Evolutionary conservation across 2,329 filamentous ascomycete genomes (phyloP), one percentile per base, ranked within the genome.

Genomic region (Colletotrichum ledebouriae): DNA sequence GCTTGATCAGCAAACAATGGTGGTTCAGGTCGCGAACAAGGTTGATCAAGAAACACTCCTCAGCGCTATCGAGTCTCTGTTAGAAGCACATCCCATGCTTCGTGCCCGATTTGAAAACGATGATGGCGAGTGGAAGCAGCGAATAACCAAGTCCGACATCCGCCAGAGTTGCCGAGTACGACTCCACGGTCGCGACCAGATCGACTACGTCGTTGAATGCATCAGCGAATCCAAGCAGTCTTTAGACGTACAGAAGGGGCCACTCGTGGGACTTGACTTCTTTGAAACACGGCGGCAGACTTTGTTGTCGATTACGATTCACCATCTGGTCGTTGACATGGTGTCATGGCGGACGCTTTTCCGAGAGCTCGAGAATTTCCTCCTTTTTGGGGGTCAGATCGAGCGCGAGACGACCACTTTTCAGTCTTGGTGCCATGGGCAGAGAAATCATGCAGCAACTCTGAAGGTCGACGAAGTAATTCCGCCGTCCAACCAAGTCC

Each of bases 281-380:
- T 67, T 67, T 1, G 41, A 59, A 17, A 41, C 60, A 2, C 6
- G 12, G 3, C 29, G 37, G 3, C 53, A 71, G 11, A 76, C 76
- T 33, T 34, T 73, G 1, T 50, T 80, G 0, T 77, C 76, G 3
- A 57, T 82, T 6, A 72, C 75, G 3, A 78, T 74, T 1, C 80
- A 81, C 9, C 80, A 82, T 59, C 72, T 81, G 0, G 75, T 80
- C 0, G 76, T 84, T 11, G 83, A 85, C 61, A 70, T 84, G 3
- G 81, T 85, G 1, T 82, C 82, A 0, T 85, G 83, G 83, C 74
- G 80, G 4, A 76, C 81, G 1, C 72, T 85, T 1, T 72, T 84
- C 0, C 77, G 81, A 34, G 82, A 85, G 47, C 73, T 85, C 0
- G 82, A 84, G 60, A 75, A 76, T 6, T 68, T 80, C 1, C 71